Percentiles rank a stretch among this genome's conserved stretches.
Conservation (phyloP, 768 basidiomycete genomes). For the Psilocybe cyanescens region DNA sequence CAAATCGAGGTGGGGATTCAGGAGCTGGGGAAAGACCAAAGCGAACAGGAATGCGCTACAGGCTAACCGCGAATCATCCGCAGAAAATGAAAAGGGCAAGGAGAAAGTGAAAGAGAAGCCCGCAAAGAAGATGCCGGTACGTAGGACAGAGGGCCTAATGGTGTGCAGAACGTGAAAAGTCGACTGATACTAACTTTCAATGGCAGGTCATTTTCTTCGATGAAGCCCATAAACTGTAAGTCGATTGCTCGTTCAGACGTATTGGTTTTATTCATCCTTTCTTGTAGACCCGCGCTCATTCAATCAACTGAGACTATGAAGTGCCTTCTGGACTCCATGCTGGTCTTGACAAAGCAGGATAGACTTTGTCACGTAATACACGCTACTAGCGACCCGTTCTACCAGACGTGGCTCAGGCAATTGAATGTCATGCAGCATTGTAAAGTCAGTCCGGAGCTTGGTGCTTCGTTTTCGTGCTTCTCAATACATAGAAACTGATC, state of each 20-base stretch:
- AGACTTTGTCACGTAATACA: conserved; percentile 83
- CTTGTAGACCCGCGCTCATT: conserved; percentile 67
- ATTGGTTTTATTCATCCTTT: neutral
- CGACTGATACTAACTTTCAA: too few species aligned
- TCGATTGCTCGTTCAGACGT: neutral
- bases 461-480: neutral
- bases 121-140: conserved; percentile 72
- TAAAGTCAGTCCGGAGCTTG: conserved; percentile 48
- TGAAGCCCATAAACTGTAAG: conserved; percentile 83
- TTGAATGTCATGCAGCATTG: conserved; percentile 84
- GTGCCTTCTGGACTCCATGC: conserved; percentile 81
- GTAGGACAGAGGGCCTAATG: conserved; percentile 10
- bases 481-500: too few species aligned
- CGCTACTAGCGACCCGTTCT: conserved; percentile 84
- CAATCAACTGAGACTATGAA: conserved; percentile 84
- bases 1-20: conserved; percentile 36
- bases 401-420: conserved; percentile 82
- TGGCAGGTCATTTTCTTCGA: conserved; percentile 72
- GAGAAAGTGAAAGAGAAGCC: conserved; percentile 35
- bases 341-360: conserved; percentile 88
- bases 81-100: conserved; percentile 18
- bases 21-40: conserved; percentile 33
- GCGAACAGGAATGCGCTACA: conserved; percentile 13
- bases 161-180: too few species aligned
- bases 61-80: conserved; percentile 1